Conservation (phyloP, 345 rosid genomes). For the Dipteronia dyeriana region DNA sequence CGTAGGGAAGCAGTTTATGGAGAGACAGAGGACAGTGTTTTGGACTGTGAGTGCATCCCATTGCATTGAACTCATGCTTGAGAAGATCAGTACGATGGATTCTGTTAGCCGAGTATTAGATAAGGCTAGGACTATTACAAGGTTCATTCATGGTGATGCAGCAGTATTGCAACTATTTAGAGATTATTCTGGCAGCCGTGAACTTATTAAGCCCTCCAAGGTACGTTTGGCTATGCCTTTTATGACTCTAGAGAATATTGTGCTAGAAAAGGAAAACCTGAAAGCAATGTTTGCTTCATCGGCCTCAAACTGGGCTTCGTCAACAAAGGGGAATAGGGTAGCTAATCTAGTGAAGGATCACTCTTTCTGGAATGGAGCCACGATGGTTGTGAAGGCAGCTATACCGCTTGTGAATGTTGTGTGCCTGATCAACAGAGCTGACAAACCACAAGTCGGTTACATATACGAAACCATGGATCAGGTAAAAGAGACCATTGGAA, state of each 20-base stretch:
- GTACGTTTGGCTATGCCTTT: constrained; percentile 40
- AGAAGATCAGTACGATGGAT: constrained; percentile 33
- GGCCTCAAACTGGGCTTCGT: constrained; percentile 31
- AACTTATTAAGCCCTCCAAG: constrained; percentile 38
- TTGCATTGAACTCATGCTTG: constrained; percentile 62
- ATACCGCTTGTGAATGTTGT: constrained; percentile 47
- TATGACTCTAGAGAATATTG: constrained; percentile 46
- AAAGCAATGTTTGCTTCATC: constrained; percentile 41
- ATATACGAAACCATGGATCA: constrained; percentile 65
- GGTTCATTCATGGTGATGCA: constrained; percentile 37
- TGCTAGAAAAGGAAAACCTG: constrained; percentile 42
- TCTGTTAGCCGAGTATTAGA: constrained; percentile 30
- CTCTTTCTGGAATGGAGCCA: constrained; percentile 44
- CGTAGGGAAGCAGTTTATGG: constrained; percentile 40
- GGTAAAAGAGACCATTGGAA: constrained; percentile 52
- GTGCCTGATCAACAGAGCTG: constrained; percentile 30
- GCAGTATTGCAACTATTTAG: constrained; percentile 31
- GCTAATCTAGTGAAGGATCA: constrained; percentile 35
- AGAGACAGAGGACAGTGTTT: constrained; percentile 37
- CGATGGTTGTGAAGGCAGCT: constrained; percentile 42
- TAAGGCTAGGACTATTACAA: constrained; percentile 37
- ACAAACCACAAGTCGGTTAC: constrained; percentile 48
- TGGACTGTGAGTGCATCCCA: constrained; percentile 62
- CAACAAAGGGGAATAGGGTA: constrained; percentile 35
- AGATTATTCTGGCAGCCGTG: constrained; percentile 22